phyloP scores from a whole-genome alignment of 768 basidiomycete genomes.

The Lentinula edodes region DNA sequence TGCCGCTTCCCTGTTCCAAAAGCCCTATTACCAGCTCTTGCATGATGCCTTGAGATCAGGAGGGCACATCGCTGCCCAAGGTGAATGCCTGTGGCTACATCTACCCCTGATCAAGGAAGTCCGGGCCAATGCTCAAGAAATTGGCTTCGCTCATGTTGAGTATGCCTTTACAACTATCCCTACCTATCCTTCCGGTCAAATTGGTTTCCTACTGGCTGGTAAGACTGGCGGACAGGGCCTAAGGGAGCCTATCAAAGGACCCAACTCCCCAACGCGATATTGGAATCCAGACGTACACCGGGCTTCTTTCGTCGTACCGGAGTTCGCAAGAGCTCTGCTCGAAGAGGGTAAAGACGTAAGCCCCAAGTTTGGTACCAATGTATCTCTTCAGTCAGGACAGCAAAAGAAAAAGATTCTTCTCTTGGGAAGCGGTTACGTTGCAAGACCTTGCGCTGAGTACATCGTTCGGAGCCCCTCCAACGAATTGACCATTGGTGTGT shows the following conservation, averaged over 20 bases:
- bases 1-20: constrained; percentile 89
- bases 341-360: constrained; percentile 66
- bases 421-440: constrained; percentile 93
- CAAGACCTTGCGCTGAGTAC: constrained; percentile 95
- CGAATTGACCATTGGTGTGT: constrained; percentile 76
- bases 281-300: constrained; percentile 81
- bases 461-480: constrained; percentile 78
- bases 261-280: constrained; percentile 70
- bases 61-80: constrained; percentile 93
- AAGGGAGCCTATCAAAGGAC: constrained; percentile 57
- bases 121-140: constrained; percentile 53
- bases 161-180: constrained; percentile 97
- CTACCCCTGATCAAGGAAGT: constrained; percentile 80
- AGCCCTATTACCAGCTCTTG: constrained; percentile 94
- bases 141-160: constrained; percentile 72
- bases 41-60: constrained; percentile 86
- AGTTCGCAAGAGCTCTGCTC: constrained; percentile 75
- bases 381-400: constrained; percentile 37
- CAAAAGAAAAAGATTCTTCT: constrained; percentile 71
- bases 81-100: constrained; percentile 94
- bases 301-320: constrained; percentile 86
- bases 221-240: constrained; percentile 62
- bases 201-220: constrained; percentile 89
- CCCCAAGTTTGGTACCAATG: constrained; percentile 70
- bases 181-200: constrained; percentile 97